Conservation (phyloP, 768 basidiomycete species). For the Collybia sp. region DNA sequence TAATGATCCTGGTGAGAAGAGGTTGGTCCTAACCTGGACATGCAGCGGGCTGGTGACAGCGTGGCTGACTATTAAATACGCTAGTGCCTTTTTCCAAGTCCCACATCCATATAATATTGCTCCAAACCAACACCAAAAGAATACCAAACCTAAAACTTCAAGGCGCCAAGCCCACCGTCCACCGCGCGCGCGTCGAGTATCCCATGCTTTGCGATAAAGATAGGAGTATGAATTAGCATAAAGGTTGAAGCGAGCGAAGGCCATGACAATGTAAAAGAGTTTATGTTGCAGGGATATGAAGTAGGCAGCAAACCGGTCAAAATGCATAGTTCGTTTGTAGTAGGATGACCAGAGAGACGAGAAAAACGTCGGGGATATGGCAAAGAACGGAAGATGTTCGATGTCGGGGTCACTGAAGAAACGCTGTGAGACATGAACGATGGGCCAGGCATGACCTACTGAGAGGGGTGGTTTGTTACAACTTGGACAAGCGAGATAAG, state of each 20-base stretch:
- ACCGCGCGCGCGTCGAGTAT: constrained; percentile 59
- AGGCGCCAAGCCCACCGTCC: constrained; percentile 75
- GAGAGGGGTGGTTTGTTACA: constrained; percentile 95
- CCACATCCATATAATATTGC: constrained; percentile 66
- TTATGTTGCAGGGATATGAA: constrained; percentile 83
- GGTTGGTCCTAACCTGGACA: constrained; percentile 66
- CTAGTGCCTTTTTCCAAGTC: constrained; percentile 61
- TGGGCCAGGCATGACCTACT: constrained; percentile 44
- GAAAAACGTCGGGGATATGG: constrained; percentile 86
- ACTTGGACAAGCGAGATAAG: constrained; percentile 40
- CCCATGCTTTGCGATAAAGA: constrained; percentile 61
- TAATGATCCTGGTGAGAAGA: no score
- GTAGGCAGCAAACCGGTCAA: constrained; percentile 63
- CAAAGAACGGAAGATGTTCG: constrained; percentile 90
- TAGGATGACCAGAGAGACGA: constrained; percentile 88
- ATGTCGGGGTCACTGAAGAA: constrained; percentile 72
- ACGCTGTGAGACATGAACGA: constrained; percentile 8
- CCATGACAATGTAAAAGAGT: constrained; percentile 88
- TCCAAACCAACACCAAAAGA: constrained; percentile 90
- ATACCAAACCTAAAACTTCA: constrained; percentile 70
- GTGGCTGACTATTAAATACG: constrained; percentile 83
- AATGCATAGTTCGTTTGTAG: constrained; percentile 81
- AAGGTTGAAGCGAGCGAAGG: constrained; percentile 91
- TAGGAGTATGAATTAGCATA: constrained; percentile 83
- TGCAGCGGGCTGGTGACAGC: constrained; percentile 87